Evolutionary conservation across 176 grass and related monocot genomes (phyloP), one percentile per base, ranked within the genome.

Genomic region (Calamus simplicifolius): DNA sequence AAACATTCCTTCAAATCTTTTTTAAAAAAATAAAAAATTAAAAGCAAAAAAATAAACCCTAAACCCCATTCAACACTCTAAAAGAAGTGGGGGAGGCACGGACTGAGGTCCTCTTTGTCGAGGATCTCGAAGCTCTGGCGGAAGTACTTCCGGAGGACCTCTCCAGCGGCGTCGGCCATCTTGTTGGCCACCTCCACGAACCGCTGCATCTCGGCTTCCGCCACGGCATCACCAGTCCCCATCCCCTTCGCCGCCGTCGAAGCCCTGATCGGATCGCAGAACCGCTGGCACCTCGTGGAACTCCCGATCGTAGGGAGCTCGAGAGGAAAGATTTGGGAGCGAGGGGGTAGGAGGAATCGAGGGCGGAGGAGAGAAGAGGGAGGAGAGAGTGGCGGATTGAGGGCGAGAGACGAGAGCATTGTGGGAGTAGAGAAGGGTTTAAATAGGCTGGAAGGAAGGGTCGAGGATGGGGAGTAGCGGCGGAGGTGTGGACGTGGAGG

Each of bases 21-120:
- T 7, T 12, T 12, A 19, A 3, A 14, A 3, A 14, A 18, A 13
- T 25, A 48, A 26, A 31, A 15, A 51, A 29, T 48, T 57, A 43
- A 35, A 55, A 15, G 25, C 16, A 21, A 13, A 25, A 60, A 19
- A 16, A 6, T 38, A 43, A 50, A 27, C 2, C 48, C 14, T 25
- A 12, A 8, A 56, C 35, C 2, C 6, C 35, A 38, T 38, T 8
- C 35, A 38, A 38, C 7, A 38, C 1, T 8, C 35, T 38, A 38
- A 7, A 38, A 38, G 35, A 38, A 38, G 7, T 38, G 35, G 62
- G 56, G 2, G 15, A 54, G 51, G 68, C 19, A 66, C 67, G n/a
- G 55, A 96, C 91, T 90, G 25, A 85, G 77, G 59, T 96, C 91
- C 49, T 82, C 74, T 64, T 96, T 90, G 68, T 96, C 86, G 57